phyloP scores from a whole-genome alignment of 2,329 filamentous ascomycete genomes.

The Shiraia bambusicola region DNA sequence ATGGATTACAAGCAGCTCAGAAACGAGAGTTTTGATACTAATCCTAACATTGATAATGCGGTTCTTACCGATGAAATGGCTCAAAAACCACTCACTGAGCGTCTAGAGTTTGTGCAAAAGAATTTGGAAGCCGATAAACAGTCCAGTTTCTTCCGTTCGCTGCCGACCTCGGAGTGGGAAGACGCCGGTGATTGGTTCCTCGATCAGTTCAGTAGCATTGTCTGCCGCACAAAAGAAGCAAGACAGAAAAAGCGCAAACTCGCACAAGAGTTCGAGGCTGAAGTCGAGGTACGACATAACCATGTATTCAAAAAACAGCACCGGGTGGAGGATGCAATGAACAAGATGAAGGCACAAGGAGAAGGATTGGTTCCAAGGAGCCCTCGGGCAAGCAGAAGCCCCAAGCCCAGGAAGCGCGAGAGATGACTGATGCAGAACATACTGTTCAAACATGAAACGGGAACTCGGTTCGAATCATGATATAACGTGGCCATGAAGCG shows the following conservation, averaged over 20 bases:
- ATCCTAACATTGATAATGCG: conserved; percentile 21
- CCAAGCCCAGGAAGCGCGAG: conserved; percentile 10
- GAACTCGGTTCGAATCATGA: too few species aligned
- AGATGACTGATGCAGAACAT: too few species aligned
- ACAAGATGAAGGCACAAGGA: conserved; percentile 58
- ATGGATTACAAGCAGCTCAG: conserved; percentile 54
- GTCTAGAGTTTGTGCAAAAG: conserved; percentile 28
- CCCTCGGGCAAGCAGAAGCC: conserved; percentile 32
- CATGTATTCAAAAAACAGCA: conserved; percentile 52
- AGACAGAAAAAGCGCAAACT: conserved; percentile 57
- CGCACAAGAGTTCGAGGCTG: conserved; percentile 56
- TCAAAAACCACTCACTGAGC: conserved; percentile 32
- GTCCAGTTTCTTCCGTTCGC: conserved; percentile 52
- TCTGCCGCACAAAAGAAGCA: conserved; percentile 54
- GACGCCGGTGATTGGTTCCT: conserved; percentile 63
- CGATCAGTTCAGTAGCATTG: conserved; percentile 54
- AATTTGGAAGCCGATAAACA: conserved; percentile 42
- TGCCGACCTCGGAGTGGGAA: conserved; percentile 61
- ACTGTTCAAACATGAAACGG: too few species aligned
- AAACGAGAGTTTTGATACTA: conserved; percentile 52
- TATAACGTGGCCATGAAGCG: too few species aligned
- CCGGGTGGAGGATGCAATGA: conserved; percentile 53
- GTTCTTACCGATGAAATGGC: conserved; percentile 27
- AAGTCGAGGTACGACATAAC: conserved; percentile 57
- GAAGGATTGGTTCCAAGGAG: conserved; percentile 53